Conservation (phyloP, 768 basidiomycete genomes). For the Leccinum subtestaceum region DNA sequence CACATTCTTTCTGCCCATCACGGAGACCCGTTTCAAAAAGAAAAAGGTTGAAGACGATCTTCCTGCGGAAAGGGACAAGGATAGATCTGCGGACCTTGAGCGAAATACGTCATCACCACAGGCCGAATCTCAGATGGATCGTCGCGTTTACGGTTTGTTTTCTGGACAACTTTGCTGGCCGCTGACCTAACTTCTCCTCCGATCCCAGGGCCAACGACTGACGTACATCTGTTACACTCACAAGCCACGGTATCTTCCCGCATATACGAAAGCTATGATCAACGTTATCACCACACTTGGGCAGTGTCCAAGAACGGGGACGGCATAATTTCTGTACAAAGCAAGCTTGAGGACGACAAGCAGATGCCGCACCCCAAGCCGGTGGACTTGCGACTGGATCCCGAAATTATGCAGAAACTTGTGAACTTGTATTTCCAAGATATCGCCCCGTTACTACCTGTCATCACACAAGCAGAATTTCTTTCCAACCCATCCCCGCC, state of each 20-base stretch:
- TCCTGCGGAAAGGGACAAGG: conserved; percentile 37
- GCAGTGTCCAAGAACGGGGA: conserved; percentile 82
- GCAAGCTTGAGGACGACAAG: conserved; percentile 56
- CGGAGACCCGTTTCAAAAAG: conserved; percentile 98
- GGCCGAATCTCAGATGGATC: conserved; percentile 50
- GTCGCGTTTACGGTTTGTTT: conserved; percentile 59
- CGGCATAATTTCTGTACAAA: conserved; percentile 81
- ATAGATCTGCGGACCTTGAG: conserved; percentile 28
- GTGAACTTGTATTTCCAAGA: conserved; percentile 91
- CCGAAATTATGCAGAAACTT: conserved; percentile 73
- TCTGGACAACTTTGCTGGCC: conserved; percentile 8
- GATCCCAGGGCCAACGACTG: conserved; percentile 75
- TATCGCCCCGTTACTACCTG: conserved; percentile 84
- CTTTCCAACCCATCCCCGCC: conserved; percentile 69
- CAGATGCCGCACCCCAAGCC: conserved; percentile 56
- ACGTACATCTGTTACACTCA: conserved; percentile 86
- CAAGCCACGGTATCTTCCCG: conserved; percentile 82
- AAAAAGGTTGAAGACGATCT: conserved; percentile 79
- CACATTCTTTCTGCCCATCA: conserved; percentile 97
- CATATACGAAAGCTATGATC: conserved; percentile 84
- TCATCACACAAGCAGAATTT: conserved; percentile 88
- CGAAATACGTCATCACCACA: conserved; percentile 43
- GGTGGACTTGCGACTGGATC: conserved; percentile 70
- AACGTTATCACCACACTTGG: conserved; percentile 84
- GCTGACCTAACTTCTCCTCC: conserved; percentile 32